phyloP scores from a whole-genome alignment of 2,329 filamentous ascomycete genomes.

The Exophiala xenobiotica region DNA sequence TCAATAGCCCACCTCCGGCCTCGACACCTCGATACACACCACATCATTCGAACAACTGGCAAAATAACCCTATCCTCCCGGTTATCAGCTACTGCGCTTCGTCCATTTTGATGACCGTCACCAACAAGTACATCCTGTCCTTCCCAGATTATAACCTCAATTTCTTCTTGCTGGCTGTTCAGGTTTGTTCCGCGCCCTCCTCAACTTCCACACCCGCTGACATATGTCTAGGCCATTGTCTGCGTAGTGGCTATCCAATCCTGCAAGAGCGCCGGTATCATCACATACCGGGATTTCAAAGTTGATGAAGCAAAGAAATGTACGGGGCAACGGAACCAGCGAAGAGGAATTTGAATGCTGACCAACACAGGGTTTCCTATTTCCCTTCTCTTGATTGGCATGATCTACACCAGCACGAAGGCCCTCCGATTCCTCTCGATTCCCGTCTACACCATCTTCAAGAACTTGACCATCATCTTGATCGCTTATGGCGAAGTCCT shows the following conservation, averaged over 20 bases:
- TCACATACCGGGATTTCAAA: constrained; percentile 82
- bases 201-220: constrained; percentile 10
- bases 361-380: constrained; percentile 84
- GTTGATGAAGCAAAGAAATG: constrained; percentile 88
- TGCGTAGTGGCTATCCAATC: constrained; percentile 81
- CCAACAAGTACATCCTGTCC: constrained; percentile 97
- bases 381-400: constrained; percentile 90
- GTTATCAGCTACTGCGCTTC: constrained; percentile 89
- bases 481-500: constrained; percentile 98
- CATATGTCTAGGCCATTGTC: constrained; percentile 68
- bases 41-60: constrained; percentile 49
- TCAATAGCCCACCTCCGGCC: constrained; percentile 40
- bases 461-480: constrained; percentile 98
- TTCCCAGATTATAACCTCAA: constrained; percentile 91
- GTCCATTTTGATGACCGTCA: constrained; percentile 99
- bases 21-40: constrained; percentile 38
- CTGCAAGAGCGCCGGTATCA: constrained; percentile 78
- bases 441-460: constrained; percentile 99
- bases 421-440: constrained; percentile 95
- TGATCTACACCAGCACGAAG: constrained; percentile 98
- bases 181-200: constrained; percentile 61
- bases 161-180: constrained; percentile 88
- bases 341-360: constrained; percentile 1
- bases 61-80: constrained; percentile 75
- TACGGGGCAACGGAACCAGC: constrained; percentile 46